Evolutionary conservation across 2,329 filamentous ascomycete species (phyloP).

Genomic region (Fusarium falciforme): DNA sequence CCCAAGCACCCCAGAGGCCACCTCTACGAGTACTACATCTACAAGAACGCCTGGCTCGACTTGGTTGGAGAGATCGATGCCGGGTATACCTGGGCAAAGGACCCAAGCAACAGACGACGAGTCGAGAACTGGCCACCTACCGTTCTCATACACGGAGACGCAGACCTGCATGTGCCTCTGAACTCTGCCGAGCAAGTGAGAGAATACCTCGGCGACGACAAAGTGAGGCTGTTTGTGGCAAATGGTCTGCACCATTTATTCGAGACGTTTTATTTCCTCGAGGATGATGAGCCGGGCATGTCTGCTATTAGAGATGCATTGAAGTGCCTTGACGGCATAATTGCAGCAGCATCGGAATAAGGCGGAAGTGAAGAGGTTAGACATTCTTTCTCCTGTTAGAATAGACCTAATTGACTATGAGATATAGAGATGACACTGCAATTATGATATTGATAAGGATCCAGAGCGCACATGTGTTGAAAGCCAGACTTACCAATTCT

Average conservation of each 20-base stretch:
- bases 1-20: conserved; percentile 25
- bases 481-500: not conserved
- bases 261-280: conserved; percentile 45
- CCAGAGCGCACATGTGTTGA: not conserved
- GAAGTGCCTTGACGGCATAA: conserved; percentile 38
- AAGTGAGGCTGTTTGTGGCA: conserved; percentile 42
- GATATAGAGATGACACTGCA: not conserved
- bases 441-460: not conserved
- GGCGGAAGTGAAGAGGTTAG: not conserved
- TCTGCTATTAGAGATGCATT: conserved; percentile 41
- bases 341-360: not conserved
- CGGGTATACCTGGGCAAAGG: conserved; percentile 47
- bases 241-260: conserved; percentile 45
- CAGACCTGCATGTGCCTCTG: conserved; percentile 45
- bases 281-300: conserved; percentile 46
- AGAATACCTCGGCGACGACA: conserved; percentile 40
- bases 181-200: conserved; percentile 45
- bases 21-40: conserved; percentile 50
- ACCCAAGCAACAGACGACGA: conserved; percentile 15
- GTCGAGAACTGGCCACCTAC: conserved; percentile 47
- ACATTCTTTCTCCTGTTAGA: not conserved
- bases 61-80: conserved; percentile 46
- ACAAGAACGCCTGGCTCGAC: conserved; percentile 45
- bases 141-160: conserved; percentile 49
- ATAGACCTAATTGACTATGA: not conserved